Evolutionary conservation across 1,139 yeast genomes (phyloP).

Genomic region (Saccharomyces hybrid): DNA sequence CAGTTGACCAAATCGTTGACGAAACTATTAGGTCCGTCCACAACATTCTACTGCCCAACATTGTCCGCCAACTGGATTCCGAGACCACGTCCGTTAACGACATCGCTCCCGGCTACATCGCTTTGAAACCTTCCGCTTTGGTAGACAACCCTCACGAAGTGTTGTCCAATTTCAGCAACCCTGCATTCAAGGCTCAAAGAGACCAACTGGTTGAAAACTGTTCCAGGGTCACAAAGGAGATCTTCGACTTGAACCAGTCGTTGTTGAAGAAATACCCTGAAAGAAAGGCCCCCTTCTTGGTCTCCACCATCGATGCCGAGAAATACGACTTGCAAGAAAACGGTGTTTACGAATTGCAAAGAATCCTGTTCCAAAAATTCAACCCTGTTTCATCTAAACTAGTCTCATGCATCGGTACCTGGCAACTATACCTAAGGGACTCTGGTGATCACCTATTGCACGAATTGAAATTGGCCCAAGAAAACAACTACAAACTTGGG

Average conservation of each 20-base stretch:
- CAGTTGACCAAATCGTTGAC: constrained; percentile 52
- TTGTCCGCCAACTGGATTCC: constrained; percentile 40
- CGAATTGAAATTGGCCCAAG: constrained; percentile 60
- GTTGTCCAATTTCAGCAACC: constrained; percentile 53
- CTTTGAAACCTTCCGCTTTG: constrained; percentile 89
- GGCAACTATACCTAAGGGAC: constrained; percentile 83
- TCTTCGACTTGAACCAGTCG: constrained; percentile 48
- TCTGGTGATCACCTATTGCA: constrained; percentile 52
- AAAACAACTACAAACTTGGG: constrained; percentile 66
- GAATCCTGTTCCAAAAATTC: constrained; percentile 68
- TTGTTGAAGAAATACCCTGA: constrained; percentile 50
- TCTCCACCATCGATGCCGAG: constrained; percentile 89
- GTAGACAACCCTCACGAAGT: constrained; percentile 69
- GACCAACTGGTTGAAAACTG: constrained; percentile 59
- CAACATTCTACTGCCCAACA: constrained; percentile 67
- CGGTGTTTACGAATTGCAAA: constrained; percentile 86
- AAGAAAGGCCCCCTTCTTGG: constrained; percentile 73
- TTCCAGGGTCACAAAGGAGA: constrained; percentile 45
- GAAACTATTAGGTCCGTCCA: constrained; percentile 63
- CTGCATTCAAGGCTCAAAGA: constrained; percentile 49
- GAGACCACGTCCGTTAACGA: constrained; percentile 40
- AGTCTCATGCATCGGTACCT: constrained; percentile 76
- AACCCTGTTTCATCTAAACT: constrained; percentile 51
- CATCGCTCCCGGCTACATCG: constrained; percentile 75
- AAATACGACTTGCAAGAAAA: constrained; percentile 69